These are phyloP conservation scores for Uronychia binucleata DNA, from an alignment of 73 alveolate genomes.

Conservation along the genomic window DNA sequence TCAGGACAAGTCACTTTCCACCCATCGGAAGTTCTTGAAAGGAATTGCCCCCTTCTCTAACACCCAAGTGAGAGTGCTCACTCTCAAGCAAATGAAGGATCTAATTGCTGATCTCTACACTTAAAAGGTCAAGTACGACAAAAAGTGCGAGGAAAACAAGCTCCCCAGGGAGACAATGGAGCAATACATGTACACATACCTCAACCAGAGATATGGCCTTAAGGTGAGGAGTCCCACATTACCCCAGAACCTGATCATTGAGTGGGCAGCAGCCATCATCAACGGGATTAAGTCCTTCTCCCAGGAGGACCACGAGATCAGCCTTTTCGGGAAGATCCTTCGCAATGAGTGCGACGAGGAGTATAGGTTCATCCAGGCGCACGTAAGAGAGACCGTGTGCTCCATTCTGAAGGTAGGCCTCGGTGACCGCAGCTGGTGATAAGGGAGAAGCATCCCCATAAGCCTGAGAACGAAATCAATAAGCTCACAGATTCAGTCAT, in stretches of 20 bases:
- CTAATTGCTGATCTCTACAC: slow-evolving; percentile 63
- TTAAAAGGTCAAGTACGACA: slow-evolving; percentile 64
- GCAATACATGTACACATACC: slow-evolving; percentile 73
- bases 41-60: slow-evolving; percentile 32
- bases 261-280: slow-evolving; percentile 93
- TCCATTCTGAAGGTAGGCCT: slow-evolving; percentile 57
- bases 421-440: too few relatives aligned
- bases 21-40: background rate
- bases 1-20: background rate
- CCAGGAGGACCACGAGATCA: slow-evolving; percentile 90
- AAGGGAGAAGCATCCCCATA: slow-evolving; percentile 70
- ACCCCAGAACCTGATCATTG: slow-evolving; percentile 89
- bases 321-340: slow-evolving; percentile 92
- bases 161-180: slow-evolving; percentile 74
- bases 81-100: slow-evolving; percentile 62
- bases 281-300: slow-evolving; percentile 80
- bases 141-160: slow-evolving; percentile 64
- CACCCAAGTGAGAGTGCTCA: slow-evolving; percentile 54
- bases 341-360: slow-evolving; percentile 76
- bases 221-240: too few relatives aligned
- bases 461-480: slow-evolving; percentile 63
- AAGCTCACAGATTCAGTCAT: slow-evolving; percentile 38
- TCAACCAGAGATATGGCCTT: slow-evolving; percentile 69
- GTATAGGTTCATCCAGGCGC: slow-evolving; percentile 57
- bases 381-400: slow-evolving; percentile 65